Base-by-base conservation (phyloP, 257 asterid genomes). In the Gentiana straminea region DNA sequence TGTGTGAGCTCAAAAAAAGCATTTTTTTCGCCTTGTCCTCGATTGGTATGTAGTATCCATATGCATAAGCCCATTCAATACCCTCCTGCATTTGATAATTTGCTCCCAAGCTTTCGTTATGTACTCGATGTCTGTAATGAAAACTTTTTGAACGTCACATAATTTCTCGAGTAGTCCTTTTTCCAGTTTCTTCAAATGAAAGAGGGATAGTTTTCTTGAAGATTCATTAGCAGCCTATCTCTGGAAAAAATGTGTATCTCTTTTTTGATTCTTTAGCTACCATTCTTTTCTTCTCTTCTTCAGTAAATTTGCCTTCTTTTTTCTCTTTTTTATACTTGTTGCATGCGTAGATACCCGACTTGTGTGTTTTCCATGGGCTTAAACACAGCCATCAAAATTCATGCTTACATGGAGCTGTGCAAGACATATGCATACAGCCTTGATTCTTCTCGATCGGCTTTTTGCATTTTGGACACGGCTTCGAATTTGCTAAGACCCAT, bases 341-440 rank as follows among this genome's bases (percentile, higher is more conserved):
- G 35, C 54, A 50, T 2, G 35, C 3, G 4, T 50, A n/a, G 24
- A 39, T 3, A 39, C 7, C 44, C 44, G 44, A 39, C 44, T 3
- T 8, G 44, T 39, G 44, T 39, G 4, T 8, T 39, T 33, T n/a
- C 54, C 54, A 50, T 2, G 32, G 5, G 15, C 35, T 8, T 13
- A 50, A 50, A 50, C 34, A 50, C 15, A 50, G 35, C 54, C 54
- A 50, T 7, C 35, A 50, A 5, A 50, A 50, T 50, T 50, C 8
- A n/a, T n/a, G 33, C 4, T 13, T 50, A 34, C 54, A 50, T 1
- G 54, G 54, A 4, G 33, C 2, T 9, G 1, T 2, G 33, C 54
- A 13, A 50, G 54, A n/a, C 54, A 50, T 50, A 8, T 13, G 54
- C 54, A 50, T 50, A 50, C 54, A 50, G 15, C 54, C 54, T 7